Conservation (phyloP, 305 asterid species). For the Vinca major region DNA sequence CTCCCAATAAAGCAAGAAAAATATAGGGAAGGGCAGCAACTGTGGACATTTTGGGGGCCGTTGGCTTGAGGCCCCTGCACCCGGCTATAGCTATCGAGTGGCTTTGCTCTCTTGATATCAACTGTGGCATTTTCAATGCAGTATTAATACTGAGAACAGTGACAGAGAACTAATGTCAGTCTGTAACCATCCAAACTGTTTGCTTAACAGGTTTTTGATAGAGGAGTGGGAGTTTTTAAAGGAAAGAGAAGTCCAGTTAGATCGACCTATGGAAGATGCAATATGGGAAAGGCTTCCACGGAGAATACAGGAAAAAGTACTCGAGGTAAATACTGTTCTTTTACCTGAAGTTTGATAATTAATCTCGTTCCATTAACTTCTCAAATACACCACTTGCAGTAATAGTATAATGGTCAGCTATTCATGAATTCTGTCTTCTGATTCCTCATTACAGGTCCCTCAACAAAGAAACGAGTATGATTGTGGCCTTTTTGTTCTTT, state of each 20-base stretch:
- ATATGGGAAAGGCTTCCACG: constrained; percentile 55
- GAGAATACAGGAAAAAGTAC: constrained; percentile 38
- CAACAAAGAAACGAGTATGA: constrained; percentile 73
- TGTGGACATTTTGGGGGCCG: too few species aligned
- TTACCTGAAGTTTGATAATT: neutral
- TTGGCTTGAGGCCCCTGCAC: too few species aligned
- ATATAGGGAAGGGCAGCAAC: too few species aligned
- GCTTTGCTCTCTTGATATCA: neutral
- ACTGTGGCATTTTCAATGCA: neutral
- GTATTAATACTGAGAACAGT: neutral
- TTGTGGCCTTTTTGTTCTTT: constrained; percentile 86
- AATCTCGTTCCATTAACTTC: neutral
- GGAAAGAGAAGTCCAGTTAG: constrained; percentile 28
- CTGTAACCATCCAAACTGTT: neutral
- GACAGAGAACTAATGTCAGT: neutral
- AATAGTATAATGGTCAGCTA: neutral
- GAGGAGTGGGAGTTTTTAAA: constrained; percentile 68
- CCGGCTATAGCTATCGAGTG: too few species aligned
- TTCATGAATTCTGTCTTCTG: neutral
- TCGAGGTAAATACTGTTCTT: constrained; percentile 37
- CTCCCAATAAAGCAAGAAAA: too few species aligned
- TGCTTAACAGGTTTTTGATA: constrained; percentile 49
- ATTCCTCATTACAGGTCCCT: constrained; percentile 52
- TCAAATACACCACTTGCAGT: too few species aligned
- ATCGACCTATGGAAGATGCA: constrained; percentile 39